These are phyloP conservation scores for Diaporthe amygdali DNA, from an alignment of 2,329 filamentous ascomycete genomes.

Conservation along the genomic window DNA sequence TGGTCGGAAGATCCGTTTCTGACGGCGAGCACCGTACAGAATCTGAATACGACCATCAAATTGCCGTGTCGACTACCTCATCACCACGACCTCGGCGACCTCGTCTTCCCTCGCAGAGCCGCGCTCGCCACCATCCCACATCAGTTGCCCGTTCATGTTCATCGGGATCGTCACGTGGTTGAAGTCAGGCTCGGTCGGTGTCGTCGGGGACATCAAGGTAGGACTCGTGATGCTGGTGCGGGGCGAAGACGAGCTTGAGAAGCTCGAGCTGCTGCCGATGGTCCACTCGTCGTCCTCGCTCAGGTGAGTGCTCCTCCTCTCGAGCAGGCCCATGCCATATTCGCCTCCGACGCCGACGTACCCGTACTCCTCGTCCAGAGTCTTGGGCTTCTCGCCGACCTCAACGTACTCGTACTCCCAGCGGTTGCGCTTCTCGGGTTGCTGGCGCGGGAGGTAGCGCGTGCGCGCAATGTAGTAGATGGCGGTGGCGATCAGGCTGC, in stretches of 20 bases:
- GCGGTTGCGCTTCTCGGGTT: constrained; percentile 82
- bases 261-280: constrained; percentile 81
- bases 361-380: constrained; percentile 51
- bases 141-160: constrained; percentile 22
- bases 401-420: constrained; percentile 98
- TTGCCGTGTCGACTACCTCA: constrained; percentile 36
- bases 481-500: constrained; percentile 77
- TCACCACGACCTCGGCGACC: constrained; percentile 50
- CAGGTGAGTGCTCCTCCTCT: constrained; percentile 36
- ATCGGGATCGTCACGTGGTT: constrained; percentile 29
- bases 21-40: neutral
- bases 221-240: constrained; percentile 51
- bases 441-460: constrained; percentile 80
- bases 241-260: constrained; percentile 45
- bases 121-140: constrained; percentile 44
- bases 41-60: neutral
- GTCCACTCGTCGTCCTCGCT: constrained; percentile 87
- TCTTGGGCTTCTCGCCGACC: constrained; percentile 64
- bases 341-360: constrained; percentile 49
- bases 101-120: constrained; percentile 45
- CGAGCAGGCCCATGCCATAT: constrained; percentile 52
- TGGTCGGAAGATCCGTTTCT: neutral
- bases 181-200: constrained; percentile 47
- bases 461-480: constrained; percentile 84
- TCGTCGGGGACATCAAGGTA: constrained; percentile 54